Evolutionary conservation across 163 green algal species (phyloP).

Genomic region (Chlamydomonas reinhardtii): DNA sequence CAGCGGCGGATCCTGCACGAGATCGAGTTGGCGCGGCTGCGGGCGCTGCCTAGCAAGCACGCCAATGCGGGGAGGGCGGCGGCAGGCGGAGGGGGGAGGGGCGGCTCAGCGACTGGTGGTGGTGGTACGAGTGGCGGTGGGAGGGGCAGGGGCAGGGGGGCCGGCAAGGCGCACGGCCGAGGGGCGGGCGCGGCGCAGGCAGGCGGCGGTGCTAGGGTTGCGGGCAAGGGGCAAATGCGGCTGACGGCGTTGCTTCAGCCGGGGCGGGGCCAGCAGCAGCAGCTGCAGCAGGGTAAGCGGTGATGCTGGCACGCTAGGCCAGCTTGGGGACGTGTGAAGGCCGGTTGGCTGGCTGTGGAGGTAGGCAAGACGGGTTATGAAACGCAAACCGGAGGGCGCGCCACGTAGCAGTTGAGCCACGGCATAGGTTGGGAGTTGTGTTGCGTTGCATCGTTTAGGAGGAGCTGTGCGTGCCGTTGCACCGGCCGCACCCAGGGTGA

Average conservation of each 20-base stretch:
- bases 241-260: constrained; percentile 21
- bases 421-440: too few relatives aligned
- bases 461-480: too few relatives aligned
- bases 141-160: neutral
- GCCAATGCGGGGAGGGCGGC: neutral
- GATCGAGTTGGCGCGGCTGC: constrained; percentile 60
- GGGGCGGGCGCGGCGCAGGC: constrained; percentile 19
- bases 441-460: too few relatives aligned
- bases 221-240: constrained; percentile 11
- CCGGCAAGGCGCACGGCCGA: neutral
- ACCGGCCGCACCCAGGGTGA: too few relatives aligned
- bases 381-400: too few relatives aligned
- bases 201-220: too few relatives aligned
- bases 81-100: neutral
- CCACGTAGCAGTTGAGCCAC: too few relatives aligned
- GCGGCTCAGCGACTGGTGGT: neutral
- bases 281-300: neutral
- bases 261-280: too few relatives aligned
- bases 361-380: too few relatives aligned
- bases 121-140: neutral
- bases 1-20: constrained; percentile 77
- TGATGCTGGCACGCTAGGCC: too few relatives aligned
- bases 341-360: too few relatives aligned
- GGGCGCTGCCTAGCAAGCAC: neutral
- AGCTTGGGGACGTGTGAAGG: too few relatives aligned